Base-by-base conservation (phyloP, 371 early-diverging fungal genomes). In the Mucor circinelloides region DNA sequence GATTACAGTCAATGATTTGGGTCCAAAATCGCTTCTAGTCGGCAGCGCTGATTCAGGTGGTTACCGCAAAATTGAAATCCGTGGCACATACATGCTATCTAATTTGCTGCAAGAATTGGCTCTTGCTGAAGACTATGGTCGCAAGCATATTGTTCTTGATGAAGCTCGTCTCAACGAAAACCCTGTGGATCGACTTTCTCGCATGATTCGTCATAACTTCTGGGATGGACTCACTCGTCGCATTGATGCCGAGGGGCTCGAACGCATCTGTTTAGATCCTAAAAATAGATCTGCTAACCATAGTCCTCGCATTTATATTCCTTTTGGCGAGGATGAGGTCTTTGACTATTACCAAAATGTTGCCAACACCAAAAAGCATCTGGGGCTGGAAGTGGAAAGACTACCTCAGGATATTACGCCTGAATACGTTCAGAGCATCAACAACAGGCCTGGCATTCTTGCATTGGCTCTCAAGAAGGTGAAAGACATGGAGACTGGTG, bases 31-130 rank as follows among this genome's bases (percentile, higher is more conserved):
- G 8, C 85, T 97, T 65, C 76, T 82, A 8, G 84, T 97, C 13
- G 93, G 93, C 6, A 94, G 95, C 0, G 91, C 92, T 4, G 89
- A 88, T 69, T 91, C 91, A 21, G 89, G 85, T 52, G 96, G 96
- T 10, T 91, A 86, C 83, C 81, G 86, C 57, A 91, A 91, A 44
- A 89, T 89, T 60, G 95, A 94, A 62, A 85, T 97, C 58, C 87
- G 95, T 13, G 97, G 97, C 21, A 94, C 94, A 1, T 97, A 97
- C 76, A 89, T 91, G 89, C 78, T 97, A 55, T 91, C 95, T 5
- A 96, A 95, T 69, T 78, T 97, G 38, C 75, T 97, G n/a, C 97
- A 96, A 82, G 97, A 97, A 73, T 77, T 97, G 17, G 93, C 95
- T 2, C 74, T 95, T 12, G 97, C 97, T 5, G 76, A 89, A 34